phyloP scores from a whole-genome alignment of 2,329 filamentous ascomycete genomes.

The Rhinocladiella similis region DNA sequence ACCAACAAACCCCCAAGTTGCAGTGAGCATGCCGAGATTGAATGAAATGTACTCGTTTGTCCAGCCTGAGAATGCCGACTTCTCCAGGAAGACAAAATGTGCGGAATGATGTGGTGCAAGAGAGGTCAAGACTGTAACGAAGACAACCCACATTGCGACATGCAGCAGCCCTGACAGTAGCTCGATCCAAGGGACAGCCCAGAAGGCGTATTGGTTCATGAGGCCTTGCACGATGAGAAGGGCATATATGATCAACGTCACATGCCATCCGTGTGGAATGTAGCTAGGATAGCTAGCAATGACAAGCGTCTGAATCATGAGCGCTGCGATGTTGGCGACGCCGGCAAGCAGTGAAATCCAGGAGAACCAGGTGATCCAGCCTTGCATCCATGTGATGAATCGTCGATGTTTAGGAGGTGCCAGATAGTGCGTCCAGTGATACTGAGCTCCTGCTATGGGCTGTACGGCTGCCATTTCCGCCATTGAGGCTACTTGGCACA shows the following conservation, averaged over 20 bases:
- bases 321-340: conserved; percentile 34
- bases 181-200: conserved; percentile 42
- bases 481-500: conserved; percentile 34
- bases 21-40: conserved; percentile 40
- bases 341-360: conserved; percentile 36
- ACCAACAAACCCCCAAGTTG: conserved; percentile 36
- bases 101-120: conserved; percentile 34
- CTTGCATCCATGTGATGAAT: conserved; percentile 38
- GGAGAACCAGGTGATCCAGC: conserved; percentile 45
- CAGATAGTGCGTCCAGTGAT: conserved; percentile 43
- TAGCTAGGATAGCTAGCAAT: conserved; percentile 36
- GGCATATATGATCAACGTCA: conserved; percentile 40
- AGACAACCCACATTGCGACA: conserved; percentile 38
- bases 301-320: conserved; percentile 15
- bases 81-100: conserved; percentile 37
- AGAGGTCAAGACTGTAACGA: conserved; percentile 37
- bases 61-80: conserved; percentile 35
- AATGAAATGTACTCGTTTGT: conserved; percentile 35
- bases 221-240: conserved; percentile 35
- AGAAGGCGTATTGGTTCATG: conserved; percentile 33
- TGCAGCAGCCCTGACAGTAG: conserved; percentile 38
- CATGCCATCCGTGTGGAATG: conserved; percentile 38
- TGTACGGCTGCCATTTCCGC: conserved; percentile 44
- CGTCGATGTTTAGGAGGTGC: conserved; percentile 33
- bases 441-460: conserved; percentile 45